phyloP scores from a whole-genome alignment of 768 basidiomycete genomes.

The Porphyrellus cyaneotinctus region DNA sequence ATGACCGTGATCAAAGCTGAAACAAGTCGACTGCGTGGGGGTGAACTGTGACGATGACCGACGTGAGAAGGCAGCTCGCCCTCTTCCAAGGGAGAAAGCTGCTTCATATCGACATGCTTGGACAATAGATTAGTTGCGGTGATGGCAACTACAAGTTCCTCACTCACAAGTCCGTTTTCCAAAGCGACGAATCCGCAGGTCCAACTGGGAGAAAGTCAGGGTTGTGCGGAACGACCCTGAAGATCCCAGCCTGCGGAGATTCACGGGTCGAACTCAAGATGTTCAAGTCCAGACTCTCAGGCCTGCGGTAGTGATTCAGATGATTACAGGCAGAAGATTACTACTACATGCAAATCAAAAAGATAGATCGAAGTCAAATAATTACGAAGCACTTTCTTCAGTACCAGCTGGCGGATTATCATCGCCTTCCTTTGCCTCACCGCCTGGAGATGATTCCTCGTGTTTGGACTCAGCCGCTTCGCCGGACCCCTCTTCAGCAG shows the following conservation, averaged over 20 bases:
- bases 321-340: too few species aligned
- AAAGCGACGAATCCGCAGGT: neutral
- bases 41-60: neutral
- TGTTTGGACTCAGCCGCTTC: slow-evolving; percentile 24
- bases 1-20: slow-evolving; percentile 9
- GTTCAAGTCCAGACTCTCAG: too few species aligned
- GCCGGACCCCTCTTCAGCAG: slow-evolving; percentile 28
- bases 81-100: slow-evolving; percentile 14
- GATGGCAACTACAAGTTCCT: too few species aligned
- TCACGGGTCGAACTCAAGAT: too few species aligned
- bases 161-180: neutral
- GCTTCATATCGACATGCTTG: slow-evolving; percentile 13
- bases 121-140: too few species aligned
- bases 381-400: slow-evolving; percentile 17
- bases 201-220: too few species aligned
- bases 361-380: slow-evolving; percentile 2
- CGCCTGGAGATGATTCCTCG: slow-evolving; percentile 20
- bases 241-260: too few species aligned
- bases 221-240: too few species aligned
- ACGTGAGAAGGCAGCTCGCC: slow-evolving; percentile 17
- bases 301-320: too few species aligned
- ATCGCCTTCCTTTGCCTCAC: slow-evolving; percentile 22
- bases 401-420: slow-evolving; percentile 16
- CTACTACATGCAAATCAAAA: too few species aligned
- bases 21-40: neutral